phyloP scores from a whole-genome alignment of 306 rosid genomes.

The Abrus pulchellus region DNA sequence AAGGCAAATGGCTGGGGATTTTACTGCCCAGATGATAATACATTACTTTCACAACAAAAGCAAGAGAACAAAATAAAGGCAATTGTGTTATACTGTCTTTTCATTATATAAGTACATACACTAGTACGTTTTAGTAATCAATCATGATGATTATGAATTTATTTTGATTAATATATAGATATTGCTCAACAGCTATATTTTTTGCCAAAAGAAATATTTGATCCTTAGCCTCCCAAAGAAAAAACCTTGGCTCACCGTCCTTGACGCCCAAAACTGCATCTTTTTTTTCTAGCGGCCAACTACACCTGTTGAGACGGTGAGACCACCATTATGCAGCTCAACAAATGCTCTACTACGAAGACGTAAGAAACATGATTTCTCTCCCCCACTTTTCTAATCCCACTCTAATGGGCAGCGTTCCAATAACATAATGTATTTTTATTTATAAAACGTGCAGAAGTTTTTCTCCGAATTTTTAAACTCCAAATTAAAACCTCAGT shows the following conservation, averaged over 20 bases:
- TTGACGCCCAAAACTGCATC: background rate
- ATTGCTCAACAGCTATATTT: background rate
- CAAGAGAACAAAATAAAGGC: background rate
- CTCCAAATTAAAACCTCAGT: background rate
- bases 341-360: background rate
- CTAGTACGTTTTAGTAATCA: background rate
- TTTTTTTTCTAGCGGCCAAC: background rate
- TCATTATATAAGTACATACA: background rate
- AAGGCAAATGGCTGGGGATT: background rate
- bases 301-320: background rate
- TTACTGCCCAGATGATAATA: background rate
- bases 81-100: background rate
- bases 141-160: background rate
- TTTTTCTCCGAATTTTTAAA: background rate
- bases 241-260: background rate
- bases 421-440: background rate
- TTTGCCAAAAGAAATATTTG: background rate
- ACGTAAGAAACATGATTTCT: background rate
- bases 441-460: background rate
- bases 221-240: background rate
- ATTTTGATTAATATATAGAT: background rate
- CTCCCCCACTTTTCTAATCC: background rate
- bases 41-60: background rate
- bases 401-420: slow-evolving; percentile 2
- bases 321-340: background rate